Conservation (phyloP, 2,329 filamentous ascomycete genomes). For the Pseudogymnoascus sp. region DNA sequence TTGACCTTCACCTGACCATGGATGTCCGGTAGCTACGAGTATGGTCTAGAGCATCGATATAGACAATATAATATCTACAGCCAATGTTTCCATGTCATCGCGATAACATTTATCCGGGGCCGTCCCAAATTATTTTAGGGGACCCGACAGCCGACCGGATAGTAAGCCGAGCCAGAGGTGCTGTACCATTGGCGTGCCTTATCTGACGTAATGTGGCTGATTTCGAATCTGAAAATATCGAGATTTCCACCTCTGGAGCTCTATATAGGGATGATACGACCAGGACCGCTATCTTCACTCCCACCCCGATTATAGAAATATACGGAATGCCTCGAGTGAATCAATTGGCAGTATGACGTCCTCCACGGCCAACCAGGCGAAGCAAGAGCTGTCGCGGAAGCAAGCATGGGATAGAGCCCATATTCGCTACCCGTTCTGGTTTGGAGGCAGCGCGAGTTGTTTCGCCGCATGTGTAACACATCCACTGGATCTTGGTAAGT, state of each 20-base stretch:
- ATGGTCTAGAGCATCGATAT: not conserved
- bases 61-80: not conserved
- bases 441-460: conserved; percentile 89
- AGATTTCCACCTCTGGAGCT: not conserved
- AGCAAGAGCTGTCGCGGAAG: conserved; percentile 18
- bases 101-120: not conserved
- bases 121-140: not conserved
- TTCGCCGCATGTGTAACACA: conserved; percentile 89
- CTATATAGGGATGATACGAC: not conserved
- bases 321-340: conserved; percentile 22
- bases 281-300: not conserved
- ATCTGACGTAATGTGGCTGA: conserved; percentile 5
- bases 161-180: not conserved
- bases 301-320: conserved; percentile 10
- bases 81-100: not conserved
- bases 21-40: not conserved
- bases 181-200: not conserved
- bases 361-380: conserved; percentile 16
- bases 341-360: conserved; percentile 23
- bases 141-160: conserved; percentile 5
- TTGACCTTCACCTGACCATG: conserved; percentile 4
- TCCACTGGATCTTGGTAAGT: conserved; percentile 81
- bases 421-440: conserved; percentile 75
- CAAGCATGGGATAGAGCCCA: conserved; percentile 23
- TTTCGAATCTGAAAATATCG: conserved; percentile 9